A percentile compares a stretch with the other conserved stretches of the same genome.
These are phyloP conservation scores for Ogataea trehaloabstinens DNA, from an alignment of 805 yeast species.

Conservation along the genomic window DNA sequence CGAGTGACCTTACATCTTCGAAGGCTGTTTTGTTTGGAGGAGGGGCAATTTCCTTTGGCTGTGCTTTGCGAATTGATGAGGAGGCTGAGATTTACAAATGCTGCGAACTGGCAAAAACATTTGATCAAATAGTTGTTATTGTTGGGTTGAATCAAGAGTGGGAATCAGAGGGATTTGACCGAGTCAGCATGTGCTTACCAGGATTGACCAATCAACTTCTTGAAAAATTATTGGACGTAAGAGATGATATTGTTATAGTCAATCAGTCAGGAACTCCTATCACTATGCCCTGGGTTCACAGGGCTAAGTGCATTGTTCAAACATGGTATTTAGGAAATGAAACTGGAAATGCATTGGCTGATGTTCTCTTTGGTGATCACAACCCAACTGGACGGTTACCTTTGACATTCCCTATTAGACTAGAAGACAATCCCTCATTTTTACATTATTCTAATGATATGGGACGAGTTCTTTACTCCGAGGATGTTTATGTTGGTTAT, in stretches of 20 bases:
- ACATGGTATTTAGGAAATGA: conserved; percentile 62
- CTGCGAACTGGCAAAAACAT: conserved; percentile 47
- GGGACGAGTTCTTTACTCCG: conserved; percentile 60
- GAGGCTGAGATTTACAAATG: conserved; percentile 39
- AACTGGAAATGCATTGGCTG: conserved; percentile 57
- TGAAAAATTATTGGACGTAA: conserved; percentile 42
- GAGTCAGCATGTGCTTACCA: conserved; percentile 51
- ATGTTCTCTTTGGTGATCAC: conserved; percentile 56
- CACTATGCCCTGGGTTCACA: conserved; percentile 49
- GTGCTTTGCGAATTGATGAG: conserved; percentile 18
- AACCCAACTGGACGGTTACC: conserved; percentile 62
- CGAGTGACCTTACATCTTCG: conserved; percentile 12
- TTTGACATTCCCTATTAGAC: conserved; percentile 50
- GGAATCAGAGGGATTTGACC: conserved; percentile 62
- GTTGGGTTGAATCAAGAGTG: conserved; percentile 54
- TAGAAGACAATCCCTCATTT: conserved; percentile 56
- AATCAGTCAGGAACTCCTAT: conserved; percentile 64
- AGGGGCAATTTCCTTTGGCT: conserved; percentile 6
- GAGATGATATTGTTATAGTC: conserved; percentile 51
- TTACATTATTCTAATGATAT: conserved; percentile 48
- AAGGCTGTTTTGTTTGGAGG: neutral
- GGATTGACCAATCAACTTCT: conserved; percentile 45
- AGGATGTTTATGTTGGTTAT: conserved; percentile 65
- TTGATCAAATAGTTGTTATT: conserved; percentile 51
- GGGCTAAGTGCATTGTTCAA: conserved; percentile 44